These are phyloP conservation scores for Blastomyces silverae DNA, from an alignment of 2,329 filamentous ascomycete species.

Conservation along the genomic window DNA sequence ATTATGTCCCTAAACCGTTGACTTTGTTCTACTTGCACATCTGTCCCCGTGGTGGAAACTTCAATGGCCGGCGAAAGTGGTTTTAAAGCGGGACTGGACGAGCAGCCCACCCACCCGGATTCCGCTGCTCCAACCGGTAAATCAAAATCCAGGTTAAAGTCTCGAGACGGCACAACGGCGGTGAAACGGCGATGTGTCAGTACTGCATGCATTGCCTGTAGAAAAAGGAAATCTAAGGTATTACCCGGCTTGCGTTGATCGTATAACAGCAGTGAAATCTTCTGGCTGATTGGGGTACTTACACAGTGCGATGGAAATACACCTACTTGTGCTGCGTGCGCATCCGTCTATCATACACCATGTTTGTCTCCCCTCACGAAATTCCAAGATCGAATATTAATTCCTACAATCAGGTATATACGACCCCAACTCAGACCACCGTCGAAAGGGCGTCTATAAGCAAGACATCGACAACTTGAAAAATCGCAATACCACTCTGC, in stretches of 20 bases:
- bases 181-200: constrained; percentile 70
- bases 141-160: constrained; percentile 30
- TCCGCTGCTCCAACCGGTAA: constrained; percentile 19
- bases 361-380: constrained; percentile 27
- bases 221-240: constrained; percentile 68
- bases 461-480: constrained; percentile 86
- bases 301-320: constrained; percentile 74
- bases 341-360: constrained; percentile 67
- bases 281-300: constrained; percentile 5
- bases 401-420: constrained; percentile 60
- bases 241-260: constrained; percentile 7
- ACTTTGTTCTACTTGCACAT: neutral
- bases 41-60: neutral
- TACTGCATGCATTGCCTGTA: constrained; percentile 76
- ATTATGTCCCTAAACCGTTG: neutral
- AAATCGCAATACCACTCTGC: constrained; percentile 76
- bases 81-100: neutral
- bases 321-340: constrained; percentile 90
- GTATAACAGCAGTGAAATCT: constrained; percentile 1
- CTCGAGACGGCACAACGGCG: constrained; percentile 24
- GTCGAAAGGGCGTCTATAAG: constrained; percentile 93
- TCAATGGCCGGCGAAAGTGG: constrained; percentile 8
- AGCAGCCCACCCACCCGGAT: neutral
- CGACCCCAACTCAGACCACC: constrained; percentile 92
- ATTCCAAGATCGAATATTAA: constrained; percentile 5